Base-by-base conservation (phyloP, 169 alveolate genomes). In the Plasmodium inui region DNA sequence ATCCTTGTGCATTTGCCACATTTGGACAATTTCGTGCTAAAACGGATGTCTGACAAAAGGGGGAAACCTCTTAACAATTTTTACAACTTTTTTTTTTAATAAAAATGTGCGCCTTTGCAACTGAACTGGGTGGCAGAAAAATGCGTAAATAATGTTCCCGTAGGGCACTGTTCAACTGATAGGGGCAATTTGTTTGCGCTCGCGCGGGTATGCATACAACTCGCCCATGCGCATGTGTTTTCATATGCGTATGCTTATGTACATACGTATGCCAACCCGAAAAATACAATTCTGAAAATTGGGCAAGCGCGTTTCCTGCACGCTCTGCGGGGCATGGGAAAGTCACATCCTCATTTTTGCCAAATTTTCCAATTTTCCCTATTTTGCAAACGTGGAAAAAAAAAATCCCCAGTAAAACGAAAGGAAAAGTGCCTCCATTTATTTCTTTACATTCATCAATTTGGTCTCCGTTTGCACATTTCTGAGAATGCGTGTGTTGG, bases 211-310 rank as follows among this genome's bases (percentile, higher is more conserved):
- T 55, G 71, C 26, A 17, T 55, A 17, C 26, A 55, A 55, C 26
- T 2, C 50, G 41, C 22, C 28, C 41, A 22, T 73, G 82, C 19
- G 30, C 41, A 17, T 73, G 82, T 73, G 30, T 22, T 14, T 26
- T 22, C 14, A 55, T 37, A 73, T 28, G 82, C n/a, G 53, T 22
- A 73, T n/a, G 82, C 53, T 73, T 73, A 73, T 32, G 82, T 37
- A 41, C 41, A 73, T 30, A 37, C 53, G 41, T 73, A 73, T 73
- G 53, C 41, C 22, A 19, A n/a, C 12, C 14, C 2, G 32, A n/a
- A 61, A 61, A 61, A 26, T 61, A 26, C 74, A 61, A 61, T 61
- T 61, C 32, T 61, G 74, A 61, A 61, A 61, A 22, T 19, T 26
- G n/a, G 7, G 37, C 10, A 26, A n/a, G 32, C 32, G 74, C 14